Percentiles rank a stretch among this genome's conserved stretches.
These are phyloP conservation scores for Abrus pulchellus DNA, from an alignment of 306 rosid species.

Conservation along the genomic window DNA sequence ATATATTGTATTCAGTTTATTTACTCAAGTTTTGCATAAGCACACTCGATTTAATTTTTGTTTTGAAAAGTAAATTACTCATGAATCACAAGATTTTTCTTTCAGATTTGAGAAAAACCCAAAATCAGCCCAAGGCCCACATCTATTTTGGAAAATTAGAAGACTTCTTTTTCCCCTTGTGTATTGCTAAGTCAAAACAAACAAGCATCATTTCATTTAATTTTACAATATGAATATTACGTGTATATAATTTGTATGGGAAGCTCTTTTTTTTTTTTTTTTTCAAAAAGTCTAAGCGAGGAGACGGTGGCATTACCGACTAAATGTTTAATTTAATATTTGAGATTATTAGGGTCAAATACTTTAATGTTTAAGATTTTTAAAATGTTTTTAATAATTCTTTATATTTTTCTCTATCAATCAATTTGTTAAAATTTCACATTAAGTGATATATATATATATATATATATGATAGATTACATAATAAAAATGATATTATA, in stretches of 20 bases:
- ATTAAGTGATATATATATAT: no score
- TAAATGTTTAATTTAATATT: no score
- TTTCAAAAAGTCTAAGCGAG: no score
- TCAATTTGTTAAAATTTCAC: no score
- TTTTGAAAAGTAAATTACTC: slow-evolving; percentile 43
- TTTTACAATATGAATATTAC: slow-evolving; percentile 50
- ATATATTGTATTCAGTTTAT: background rate
- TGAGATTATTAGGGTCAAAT: no score
- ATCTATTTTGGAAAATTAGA: background rate
- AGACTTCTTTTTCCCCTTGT: background rate
- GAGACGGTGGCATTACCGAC: no score
- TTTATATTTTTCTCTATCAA: no score
- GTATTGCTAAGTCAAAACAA: slow-evolving; percentile 11
- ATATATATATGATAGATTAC: no score
- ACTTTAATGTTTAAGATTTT: no score
- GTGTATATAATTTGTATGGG: slow-evolving; percentile 73
- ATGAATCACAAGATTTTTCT: slow-evolving; percentile 13
- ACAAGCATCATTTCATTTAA: slow-evolving; percentile 33
- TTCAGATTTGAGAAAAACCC: slow-evolving; percentile 12
- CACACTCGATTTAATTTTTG: background rate
- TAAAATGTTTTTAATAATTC: no score
- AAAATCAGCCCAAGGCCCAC: slow-evolving; percentile 5
- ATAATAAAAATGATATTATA: no score
- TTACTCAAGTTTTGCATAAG: background rate
- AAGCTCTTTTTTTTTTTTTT: no score